phyloP scores from a whole-genome alignment of 805 yeast species.

The Hanseniaspora occidentalis region DNA sequence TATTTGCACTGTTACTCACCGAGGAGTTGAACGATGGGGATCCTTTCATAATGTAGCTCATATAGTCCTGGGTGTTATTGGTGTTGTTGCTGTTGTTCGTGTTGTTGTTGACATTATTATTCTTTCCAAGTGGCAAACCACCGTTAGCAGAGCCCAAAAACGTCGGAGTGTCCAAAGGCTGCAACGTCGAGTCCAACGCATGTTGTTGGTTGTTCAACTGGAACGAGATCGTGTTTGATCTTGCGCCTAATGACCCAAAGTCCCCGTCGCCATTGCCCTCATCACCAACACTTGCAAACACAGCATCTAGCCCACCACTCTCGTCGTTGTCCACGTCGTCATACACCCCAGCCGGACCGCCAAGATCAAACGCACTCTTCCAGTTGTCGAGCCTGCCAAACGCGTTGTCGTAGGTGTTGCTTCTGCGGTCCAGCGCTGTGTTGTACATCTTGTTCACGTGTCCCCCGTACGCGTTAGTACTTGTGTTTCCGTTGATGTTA shows the following conservation, averaged over 20 bases:
- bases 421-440: constrained; percentile 1
- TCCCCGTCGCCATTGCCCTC: constrained; percentile 1
- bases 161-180: not conserved
- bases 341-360: not conserved
- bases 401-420: constrained; percentile 5
- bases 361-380: not conserved
- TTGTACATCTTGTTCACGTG: constrained; percentile 1
- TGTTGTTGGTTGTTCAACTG: not conserved
- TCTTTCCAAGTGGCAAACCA: no score
- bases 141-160: not conserved
- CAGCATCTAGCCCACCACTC: constrained; percentile 1
- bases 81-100: not conserved
- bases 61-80: not conserved
- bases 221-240: constrained; percentile 4
- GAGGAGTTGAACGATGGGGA: no score
- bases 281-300: not conserved
- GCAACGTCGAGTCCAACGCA: not conserved
- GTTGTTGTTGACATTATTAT: not conserved
- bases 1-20: no score
- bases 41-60: not conserved
- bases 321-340: constrained; percentile 2
- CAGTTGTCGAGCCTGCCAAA: not conserved
- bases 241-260: no score
- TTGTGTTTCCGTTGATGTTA: not conserved
- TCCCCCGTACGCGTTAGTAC: not conserved